phyloP scores from a whole-genome alignment of 202 grass and related monocot genomes.

The Alloteropsis angusta region DNA sequence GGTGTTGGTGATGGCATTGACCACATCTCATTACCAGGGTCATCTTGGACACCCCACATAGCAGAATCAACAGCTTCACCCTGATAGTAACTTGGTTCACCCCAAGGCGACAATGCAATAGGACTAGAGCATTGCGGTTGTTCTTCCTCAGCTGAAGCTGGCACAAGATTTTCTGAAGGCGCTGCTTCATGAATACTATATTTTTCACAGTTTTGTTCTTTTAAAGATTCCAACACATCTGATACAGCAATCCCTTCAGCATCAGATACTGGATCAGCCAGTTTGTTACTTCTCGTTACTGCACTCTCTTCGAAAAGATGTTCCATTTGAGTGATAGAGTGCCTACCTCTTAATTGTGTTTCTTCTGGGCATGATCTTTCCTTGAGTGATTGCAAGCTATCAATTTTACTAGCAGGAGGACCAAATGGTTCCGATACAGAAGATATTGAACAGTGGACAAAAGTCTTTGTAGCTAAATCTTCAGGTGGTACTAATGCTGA shows the following conservation, averaged over 20 bases:
- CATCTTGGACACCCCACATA: conserved; percentile 41
- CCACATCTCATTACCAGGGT: conserved; percentile 43
- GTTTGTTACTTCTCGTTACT: conserved; percentile 6
- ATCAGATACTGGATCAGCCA: conserved; percentile 24
- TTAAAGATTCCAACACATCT: conserved; percentile 35
- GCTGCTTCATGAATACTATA: conserved; percentile 11
- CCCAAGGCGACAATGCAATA: conserved; percentile 49
- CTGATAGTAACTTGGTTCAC: conserved; percentile 50
- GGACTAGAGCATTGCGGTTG: conserved; percentile 40
- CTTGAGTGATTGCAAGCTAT: conserved; percentile 14
- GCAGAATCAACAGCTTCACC: conserved; percentile 52
- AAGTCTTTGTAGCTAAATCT: conserved; percentile 13
- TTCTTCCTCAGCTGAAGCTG: conserved; percentile 42
- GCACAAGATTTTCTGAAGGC: conserved; percentile 6
- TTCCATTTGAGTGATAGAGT: conserved; percentile 2
- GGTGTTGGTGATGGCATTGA: conserved; percentile 53
- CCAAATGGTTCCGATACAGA: conserved; percentile 18
- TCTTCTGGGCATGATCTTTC: conserved; percentile 18
- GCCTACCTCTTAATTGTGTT: conserved; percentile 13
- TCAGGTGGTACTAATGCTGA: conserved; percentile 27
- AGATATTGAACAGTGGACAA: conserved; percentile 1
- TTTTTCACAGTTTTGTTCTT: conserved; percentile 27
- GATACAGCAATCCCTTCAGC: conserved; percentile 24
- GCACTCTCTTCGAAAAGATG: conserved; percentile 14
- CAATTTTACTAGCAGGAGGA: conserved; percentile 11